Conservation (phyloP, 2,329 filamentous ascomycete species). For the Alternaria metachromatica region DNA sequence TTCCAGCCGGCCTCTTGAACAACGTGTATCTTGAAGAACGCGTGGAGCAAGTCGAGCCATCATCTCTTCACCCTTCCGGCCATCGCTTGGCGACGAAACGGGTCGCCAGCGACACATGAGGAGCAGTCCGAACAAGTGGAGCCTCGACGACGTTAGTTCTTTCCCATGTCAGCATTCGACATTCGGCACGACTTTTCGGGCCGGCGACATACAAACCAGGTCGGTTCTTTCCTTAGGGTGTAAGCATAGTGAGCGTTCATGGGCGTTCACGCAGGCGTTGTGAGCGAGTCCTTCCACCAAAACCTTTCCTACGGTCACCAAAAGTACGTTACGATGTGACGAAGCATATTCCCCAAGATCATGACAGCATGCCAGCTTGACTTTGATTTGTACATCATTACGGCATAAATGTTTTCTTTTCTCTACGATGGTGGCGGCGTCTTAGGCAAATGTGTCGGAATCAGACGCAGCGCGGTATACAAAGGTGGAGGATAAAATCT, state of each 20-base stretch:
- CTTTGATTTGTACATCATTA: constrained; percentile 31
- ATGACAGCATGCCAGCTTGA: constrained; percentile 27
- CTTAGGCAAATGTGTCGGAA: neutral
- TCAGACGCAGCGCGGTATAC: neutral
- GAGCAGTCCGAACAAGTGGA: neutral
- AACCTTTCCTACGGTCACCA: constrained; percentile 24
- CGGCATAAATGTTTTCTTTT: constrained; percentile 15
- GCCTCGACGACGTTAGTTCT: neutral
- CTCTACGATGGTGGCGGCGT: constrained; percentile 13
- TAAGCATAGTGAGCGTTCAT: constrained; percentile 47
- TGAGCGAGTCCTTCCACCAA: constrained; percentile 19
- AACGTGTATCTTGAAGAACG: constrained; percentile 41
- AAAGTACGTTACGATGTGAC: constrained; percentile 41
- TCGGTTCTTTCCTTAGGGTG: constrained; percentile 27
- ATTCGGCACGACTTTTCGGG: constrained; percentile 9
- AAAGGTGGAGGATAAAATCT: neutral
- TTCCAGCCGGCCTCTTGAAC: constrained; percentile 29
- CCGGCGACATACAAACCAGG: constrained; percentile 20
- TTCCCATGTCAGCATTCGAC: constrained; percentile 12
- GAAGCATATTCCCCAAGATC: constrained; percentile 38
- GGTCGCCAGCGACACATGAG: constrained; percentile 12
- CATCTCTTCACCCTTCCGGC: constrained; percentile 46
- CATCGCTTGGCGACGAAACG: constrained; percentile 38
- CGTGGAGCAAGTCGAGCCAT: constrained; percentile 48
- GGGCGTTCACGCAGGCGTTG: constrained; percentile 40